Evolutionary conservation across 73 alveolate species (phyloP).

Genomic region (Paramecium tetraurelia): DNA sequence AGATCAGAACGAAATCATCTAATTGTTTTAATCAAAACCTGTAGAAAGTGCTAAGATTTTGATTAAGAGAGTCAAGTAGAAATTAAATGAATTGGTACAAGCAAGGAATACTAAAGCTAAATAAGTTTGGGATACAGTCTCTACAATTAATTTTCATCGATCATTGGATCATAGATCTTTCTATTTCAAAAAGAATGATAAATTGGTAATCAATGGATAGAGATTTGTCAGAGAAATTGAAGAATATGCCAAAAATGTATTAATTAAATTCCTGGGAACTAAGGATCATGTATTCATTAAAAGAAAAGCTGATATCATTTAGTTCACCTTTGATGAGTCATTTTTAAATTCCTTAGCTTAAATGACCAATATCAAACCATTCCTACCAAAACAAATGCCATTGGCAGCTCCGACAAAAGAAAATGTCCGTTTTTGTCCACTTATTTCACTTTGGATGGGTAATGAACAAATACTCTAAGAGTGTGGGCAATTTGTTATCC

Average conservation of each 20-base stretch:
- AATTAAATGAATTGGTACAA: slow-evolving; percentile 44
- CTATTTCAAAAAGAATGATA: slow-evolving; percentile 66
- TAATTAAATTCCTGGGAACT: background rate
- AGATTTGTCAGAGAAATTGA: slow-evolving; percentile 50
- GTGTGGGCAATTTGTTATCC: slow-evolving; percentile 1
- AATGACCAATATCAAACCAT: slow-evolving; percentile 28
- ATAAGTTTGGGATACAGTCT: slow-evolving; percentile 60
- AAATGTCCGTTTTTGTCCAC: background rate
- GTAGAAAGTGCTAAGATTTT: slow-evolving; percentile 56
- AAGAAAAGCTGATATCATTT: background rate
- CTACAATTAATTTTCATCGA: slow-evolving; percentile 63
- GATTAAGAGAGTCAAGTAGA: slow-evolving; percentile 51
- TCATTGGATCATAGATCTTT: slow-evolving; percentile 71
- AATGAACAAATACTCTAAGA: background rate
- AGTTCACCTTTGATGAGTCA: background rate
- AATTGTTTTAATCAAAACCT: slow-evolving; percentile 58
- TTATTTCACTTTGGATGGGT: slow-evolving; percentile 1
- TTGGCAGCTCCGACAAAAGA: background rate
- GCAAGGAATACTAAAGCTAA: slow-evolving; percentile 58
- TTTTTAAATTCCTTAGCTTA: slow-evolving; percentile 27
- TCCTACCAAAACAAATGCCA: background rate
- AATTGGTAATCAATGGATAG: slow-evolving; percentile 12
- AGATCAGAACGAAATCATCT: slow-evolving; percentile 54
- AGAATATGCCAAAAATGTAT: slow-evolving; percentile 29
- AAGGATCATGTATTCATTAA: background rate